Percentiles rank a stretch among this genome's conserved stretches.
Conservation (phyloP, 1,284 basidiomycete species). For the Testicularia cyperi region DNA sequence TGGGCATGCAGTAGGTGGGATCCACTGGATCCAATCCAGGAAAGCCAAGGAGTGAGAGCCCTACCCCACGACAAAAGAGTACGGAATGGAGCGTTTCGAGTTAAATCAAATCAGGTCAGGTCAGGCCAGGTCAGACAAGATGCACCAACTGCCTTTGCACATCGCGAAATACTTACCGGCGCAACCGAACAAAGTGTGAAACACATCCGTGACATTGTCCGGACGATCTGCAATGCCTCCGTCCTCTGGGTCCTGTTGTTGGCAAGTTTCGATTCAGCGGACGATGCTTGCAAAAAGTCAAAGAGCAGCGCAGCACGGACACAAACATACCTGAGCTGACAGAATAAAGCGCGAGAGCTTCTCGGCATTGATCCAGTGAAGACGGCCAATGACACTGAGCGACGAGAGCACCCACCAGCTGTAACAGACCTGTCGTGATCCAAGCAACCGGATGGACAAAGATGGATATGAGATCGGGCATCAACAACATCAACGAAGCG, state of each 20-base stretch:
- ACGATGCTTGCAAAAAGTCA: not conserved
- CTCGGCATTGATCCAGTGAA: conserved; percentile 86
- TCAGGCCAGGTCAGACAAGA: too few relatives aligned
- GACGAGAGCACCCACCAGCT: conserved; percentile 94
- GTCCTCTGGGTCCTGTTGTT: conserved; percentile 78
- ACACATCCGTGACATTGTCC: conserved; percentile 91
- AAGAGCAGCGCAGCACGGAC: not conserved
- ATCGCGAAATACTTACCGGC: conserved; percentile 68
- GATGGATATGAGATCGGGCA: not conserved
- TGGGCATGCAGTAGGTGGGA: conserved; percentile 95
- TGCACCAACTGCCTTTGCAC: too few relatives aligned
- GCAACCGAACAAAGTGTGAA: conserved; percentile 90
- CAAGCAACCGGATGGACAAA: not conserved
- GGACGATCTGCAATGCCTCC: conserved; percentile 94
- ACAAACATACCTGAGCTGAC: conserved; percentile 74
- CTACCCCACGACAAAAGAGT: too few relatives aligned
- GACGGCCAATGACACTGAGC: conserved; percentile 77
- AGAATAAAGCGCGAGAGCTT: conserved; percentile 81
- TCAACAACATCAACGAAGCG: not conserved
- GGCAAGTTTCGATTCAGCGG: not conserved
- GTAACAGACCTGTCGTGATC: conserved; percentile 88
- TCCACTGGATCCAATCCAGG: conserved; percentile 79
- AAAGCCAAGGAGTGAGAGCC: conserved; percentile 85
- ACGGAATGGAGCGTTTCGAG: not conserved
- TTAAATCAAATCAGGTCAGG: conserved; percentile 1